Evolutionary conservation across 306 rosid species (phyloP).

Genomic region (Pachyrhizus erosus): DNA sequence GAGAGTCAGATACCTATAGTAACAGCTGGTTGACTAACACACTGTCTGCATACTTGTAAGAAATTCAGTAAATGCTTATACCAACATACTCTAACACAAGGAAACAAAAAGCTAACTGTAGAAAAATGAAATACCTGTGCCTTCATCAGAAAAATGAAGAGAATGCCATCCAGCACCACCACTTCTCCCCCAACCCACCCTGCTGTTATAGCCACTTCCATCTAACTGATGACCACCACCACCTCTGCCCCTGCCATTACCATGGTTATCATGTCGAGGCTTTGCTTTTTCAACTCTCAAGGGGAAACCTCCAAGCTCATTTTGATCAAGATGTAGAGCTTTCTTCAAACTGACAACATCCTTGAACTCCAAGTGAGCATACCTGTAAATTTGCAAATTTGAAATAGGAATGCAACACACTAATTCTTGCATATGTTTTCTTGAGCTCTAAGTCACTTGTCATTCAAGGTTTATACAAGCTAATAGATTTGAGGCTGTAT

Average conservation of each 20-base stretch:
- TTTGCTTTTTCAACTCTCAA: constrained; percentile 68
- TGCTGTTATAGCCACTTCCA: constrained; percentile 35
- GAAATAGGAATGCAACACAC: constrained; percentile 25
- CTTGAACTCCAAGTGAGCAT: constrained; percentile 79
- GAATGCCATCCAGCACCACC: constrained; percentile 56
- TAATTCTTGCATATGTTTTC: constrained; percentile 17
- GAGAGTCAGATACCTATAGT: not conserved
- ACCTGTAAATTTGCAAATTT: constrained; percentile 49
- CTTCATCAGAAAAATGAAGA: constrained; percentile 39
- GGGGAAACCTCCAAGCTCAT: constrained; percentile 48
- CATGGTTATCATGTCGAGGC: constrained; percentile 42
- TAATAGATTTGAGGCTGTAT: not conserved
- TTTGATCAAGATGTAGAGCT: constrained; percentile 63
- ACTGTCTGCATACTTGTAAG: not conserved
- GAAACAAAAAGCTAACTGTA: not conserved
- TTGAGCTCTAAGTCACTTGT: not conserved
- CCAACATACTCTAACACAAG: not conserved
- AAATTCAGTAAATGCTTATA: not conserved
- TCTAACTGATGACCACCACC: not conserved
- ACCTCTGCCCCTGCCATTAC: not conserved
- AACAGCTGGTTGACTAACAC: not conserved
- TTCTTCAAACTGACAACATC: constrained; percentile 48
- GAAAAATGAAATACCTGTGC: constrained; percentile 43
- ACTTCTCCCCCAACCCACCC: constrained; percentile 36
- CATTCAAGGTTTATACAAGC: not conserved